A percentile compares a stretch with the other conserved stretches of the same genome.
phyloP scores from a whole-genome alignment of 257 asterid genomes.

The Plantago elongata region DNA sequence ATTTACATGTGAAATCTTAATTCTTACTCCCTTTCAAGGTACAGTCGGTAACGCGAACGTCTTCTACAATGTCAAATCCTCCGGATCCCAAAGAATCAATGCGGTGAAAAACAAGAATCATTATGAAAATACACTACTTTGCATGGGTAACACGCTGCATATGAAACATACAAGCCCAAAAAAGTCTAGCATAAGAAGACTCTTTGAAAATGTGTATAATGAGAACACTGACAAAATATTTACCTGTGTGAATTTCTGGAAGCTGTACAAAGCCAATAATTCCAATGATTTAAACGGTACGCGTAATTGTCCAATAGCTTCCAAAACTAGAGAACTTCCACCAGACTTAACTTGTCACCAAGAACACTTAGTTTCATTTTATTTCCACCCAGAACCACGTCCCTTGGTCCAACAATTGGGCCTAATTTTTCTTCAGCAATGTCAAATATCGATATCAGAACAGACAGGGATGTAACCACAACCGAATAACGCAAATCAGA shows the following conservation, averaged over 20 bases:
- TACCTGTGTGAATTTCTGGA: slow-evolving; percentile 88
- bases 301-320: slow-evolving; percentile 66
- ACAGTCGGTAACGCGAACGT: slow-evolving; percentile 48
- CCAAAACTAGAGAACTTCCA: slow-evolving; percentile 56
- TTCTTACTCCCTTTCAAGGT: slow-evolving; percentile 53
- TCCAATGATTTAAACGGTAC: slow-evolving; percentile 59
- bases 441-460: no score
- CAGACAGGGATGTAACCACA: no score
- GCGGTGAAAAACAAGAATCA: slow-evolving; percentile 20
- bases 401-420: no score
- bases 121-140: not conserved
- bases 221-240: slow-evolving; percentile 15
- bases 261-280: slow-evolving; percentile 66
- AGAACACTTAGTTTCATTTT: not conserved
- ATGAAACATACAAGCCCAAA: no score
- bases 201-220: no score
- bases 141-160: no score
- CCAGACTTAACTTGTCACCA: no score
- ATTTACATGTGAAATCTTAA: slow-evolving; percentile 53
- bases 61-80: slow-evolving; percentile 52
- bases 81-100: slow-evolving; percentile 61
- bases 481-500: no score
- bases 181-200: no score
- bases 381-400: no score
- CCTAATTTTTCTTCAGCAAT: no score